Evolutionary conservation across 805 yeast genomes (phyloP).

Genomic region (Candida sonorensis): DNA sequence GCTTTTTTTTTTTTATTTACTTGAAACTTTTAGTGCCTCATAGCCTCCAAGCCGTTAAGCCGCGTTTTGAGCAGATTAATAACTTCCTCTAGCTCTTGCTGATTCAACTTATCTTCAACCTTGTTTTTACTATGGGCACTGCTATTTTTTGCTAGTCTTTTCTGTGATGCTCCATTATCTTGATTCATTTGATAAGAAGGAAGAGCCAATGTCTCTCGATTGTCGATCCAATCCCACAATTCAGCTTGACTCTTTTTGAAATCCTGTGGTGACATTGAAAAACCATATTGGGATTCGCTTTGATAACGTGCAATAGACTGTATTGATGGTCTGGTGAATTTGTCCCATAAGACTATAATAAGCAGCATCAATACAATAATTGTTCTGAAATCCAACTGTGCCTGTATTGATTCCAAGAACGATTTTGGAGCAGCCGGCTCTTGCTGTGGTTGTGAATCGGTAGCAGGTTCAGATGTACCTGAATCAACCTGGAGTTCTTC

Average conservation of each 20-base stretch:
- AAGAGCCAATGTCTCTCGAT: constrained; percentile 22
- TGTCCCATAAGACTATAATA: constrained; percentile 15
- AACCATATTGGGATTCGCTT: background rate
- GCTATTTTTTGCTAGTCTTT: no score
- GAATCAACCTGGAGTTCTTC: no score
- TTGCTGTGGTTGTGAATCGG: constrained; percentile 5
- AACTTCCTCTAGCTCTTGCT: constrained; percentile 41
- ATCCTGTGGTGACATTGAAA: no score
- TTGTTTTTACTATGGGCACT: no score
- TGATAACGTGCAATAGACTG: constrained; percentile 6
- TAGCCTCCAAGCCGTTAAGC: constrained; percentile 25
- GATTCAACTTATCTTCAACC: constrained; percentile 1
- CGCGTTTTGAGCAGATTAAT: constrained; percentile 38
- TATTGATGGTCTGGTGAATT: constrained; percentile 4
- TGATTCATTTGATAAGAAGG: no score
- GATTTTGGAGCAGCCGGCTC: constrained; percentile 4
- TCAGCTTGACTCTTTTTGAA: no score
- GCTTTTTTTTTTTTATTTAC: no score
- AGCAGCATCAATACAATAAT: constrained; percentile 13
- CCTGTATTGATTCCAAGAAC: constrained; percentile 8
- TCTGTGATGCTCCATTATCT: no score
- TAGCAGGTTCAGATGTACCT: constrained; percentile 2
- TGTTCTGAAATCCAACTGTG: constrained; percentile 19
- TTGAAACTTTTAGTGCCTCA: no score
- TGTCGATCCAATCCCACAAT: constrained; percentile 68